These are phyloP conservation scores for Rhododendron henanense DNA, from an alignment of 148 eudicot species.

Conservation along the genomic window DNA sequence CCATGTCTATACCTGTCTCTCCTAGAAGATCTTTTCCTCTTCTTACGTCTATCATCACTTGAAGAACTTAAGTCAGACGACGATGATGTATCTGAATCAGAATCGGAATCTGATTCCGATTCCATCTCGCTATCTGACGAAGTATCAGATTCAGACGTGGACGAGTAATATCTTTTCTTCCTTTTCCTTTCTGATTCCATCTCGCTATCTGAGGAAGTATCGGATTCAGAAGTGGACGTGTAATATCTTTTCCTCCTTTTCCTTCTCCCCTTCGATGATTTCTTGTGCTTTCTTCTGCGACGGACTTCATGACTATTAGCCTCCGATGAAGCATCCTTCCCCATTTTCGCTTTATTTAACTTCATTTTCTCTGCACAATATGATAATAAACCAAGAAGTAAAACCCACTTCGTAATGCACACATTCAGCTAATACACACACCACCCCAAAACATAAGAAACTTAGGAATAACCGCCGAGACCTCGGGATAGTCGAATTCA, in stretches of 20 bases:
- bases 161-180: slow-evolving; percentile 62
- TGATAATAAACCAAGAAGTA: neutral
- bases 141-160: slow-evolving; percentile 74
- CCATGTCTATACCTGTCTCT: slow-evolving; percentile 59
- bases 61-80: slow-evolving; percentile 71
- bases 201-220: slow-evolving; percentile 65
- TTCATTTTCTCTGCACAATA: slow-evolving; percentile 57
- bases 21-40: slow-evolving; percentile 67
- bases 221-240: slow-evolving; percentile 73
- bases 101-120: slow-evolving; percentile 44
- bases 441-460: neutral
- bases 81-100: slow-evolving; percentile 57
- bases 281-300: slow-evolving; percentile 60
- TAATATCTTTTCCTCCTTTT: slow-evolving; percentile 68
- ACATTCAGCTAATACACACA: neutral
- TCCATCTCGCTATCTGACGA: slow-evolving; percentile 60
- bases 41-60: slow-evolving; percentile 70
- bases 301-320: slow-evolving; percentile 36
- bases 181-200: slow-evolving; percentile 54
- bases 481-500: neutral
- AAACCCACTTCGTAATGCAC: neutral
- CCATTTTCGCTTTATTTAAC: slow-evolving; percentile 38
- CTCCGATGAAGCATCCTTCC: slow-evolving; percentile 43
- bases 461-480: neutral
- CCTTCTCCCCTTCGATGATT: slow-evolving; percentile 54